Base-by-base conservation (phyloP, 345 rosid species). In the Lagerstroemia speciosa region DNA sequence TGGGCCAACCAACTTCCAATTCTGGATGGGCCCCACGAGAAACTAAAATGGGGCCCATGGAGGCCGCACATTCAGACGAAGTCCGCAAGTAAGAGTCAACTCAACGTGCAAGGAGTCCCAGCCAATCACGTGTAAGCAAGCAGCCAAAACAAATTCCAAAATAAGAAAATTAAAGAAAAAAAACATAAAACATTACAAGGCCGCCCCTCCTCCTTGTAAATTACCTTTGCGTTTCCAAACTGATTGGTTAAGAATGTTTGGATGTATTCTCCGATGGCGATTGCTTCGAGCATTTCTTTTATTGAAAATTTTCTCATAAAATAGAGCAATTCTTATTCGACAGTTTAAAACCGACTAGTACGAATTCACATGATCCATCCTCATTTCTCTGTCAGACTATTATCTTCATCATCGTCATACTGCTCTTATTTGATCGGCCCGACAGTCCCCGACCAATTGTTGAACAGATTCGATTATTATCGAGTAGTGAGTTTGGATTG, bases 91-190 rank as follows among this genome's bases (percentile, higher is more conserved):
- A n/a, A n/a, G 64, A 62, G 65, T 30, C 65, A 62, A n/a, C 62
- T 4, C 34, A 62, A 31, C 67, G 37, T 36, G 29, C 46, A 24
- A 20, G 17, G 46, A 16, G 67, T 64, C 67, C 27, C 40, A 22
- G 29, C 37, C 67, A 64, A 37, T 36, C 45, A 64, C 67, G 37
- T 36, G 67, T 36, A 64, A n/a, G n/a, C n/a, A n/a, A 9, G 16
- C 36, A 62, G 31, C 65, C 14, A 62, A 14, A 31, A 12, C 0
- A 1, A 63, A 32, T 16, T 33, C 9, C 12, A 63, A 32, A 17
- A 3, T n/a, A 32, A 63, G 7, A 63, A 6, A 32, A 10, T 63
- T 63, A 34, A 3, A 29, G 2, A 3, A 8, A 22, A 58, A 58
- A 27, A 8, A 55, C 10, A 58, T 24, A 26, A 7, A n/a, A n/a